Evolutionary conservation across 345 rosid species (phyloP), one percentile per base, ranked within the genome.

Genomic region (Eucalyptus melliodora): DNA sequence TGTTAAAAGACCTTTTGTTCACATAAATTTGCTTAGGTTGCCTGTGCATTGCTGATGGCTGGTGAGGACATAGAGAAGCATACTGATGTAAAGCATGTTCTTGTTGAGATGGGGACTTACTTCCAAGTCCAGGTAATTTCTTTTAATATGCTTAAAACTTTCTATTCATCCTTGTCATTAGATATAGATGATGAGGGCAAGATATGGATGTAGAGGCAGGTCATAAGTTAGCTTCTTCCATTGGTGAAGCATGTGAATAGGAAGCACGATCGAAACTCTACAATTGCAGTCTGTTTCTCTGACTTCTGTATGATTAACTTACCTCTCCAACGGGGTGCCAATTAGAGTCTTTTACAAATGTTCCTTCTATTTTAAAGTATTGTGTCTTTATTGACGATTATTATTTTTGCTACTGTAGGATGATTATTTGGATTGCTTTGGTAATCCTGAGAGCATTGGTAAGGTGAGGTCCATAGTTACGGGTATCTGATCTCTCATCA

Each of bases 341-440:
- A 11, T 42, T 40, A 77, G 42, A 69, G 85, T 77, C 27, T 77
- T 77, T 77, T 40, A 77, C 16, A 40, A 77, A 23, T 21, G 15
- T 87, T n/a, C 51, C 24, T 65, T 45, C 37, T 87, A 26, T 69
- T 69, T 44, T n/a, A 21, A 24, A 30, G 50, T 50, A 87, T 19
- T 24, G 47, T 87, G 85, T 87, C 40, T n/a, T 31, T 67, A 44
- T 40, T 53, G 34, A 81, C 51, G 23, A 31, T 89, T 14, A 85
- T 86, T 14, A n/a, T 21, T 90, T 65, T 60, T 17, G 49, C 77
- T 53, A 87, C 31, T 92, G 93, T 80, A 96, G 98, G 98, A 96
- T 92, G 98, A 97, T 92, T 96, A 94, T 92, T 91, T 96, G 92
- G 99, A 97, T 92, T 97, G 97, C 91, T 97, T 93, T 77, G 99